These are phyloP conservation scores for Volvox carteri DNA, from an alignment of 163 green algal genomes.

Conservation along the genomic window DNA sequence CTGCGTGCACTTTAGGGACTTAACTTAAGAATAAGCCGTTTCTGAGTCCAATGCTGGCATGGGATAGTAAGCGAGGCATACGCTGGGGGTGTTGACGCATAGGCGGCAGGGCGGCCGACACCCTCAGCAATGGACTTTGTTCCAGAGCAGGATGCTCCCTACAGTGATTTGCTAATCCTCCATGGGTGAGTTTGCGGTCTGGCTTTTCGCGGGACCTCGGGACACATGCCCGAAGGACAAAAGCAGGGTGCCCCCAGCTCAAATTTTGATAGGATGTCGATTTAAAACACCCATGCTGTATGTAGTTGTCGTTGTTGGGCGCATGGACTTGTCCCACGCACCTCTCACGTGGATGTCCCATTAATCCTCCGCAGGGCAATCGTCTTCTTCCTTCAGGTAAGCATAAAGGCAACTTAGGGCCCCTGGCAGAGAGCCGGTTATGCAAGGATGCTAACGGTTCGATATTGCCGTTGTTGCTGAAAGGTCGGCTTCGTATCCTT, in stretches of 20 bases:
- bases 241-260: no score
- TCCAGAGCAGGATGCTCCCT: not conserved
- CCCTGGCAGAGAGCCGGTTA: not conserved
- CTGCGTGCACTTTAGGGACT: no score
- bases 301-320: not conserved
- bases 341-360: not conserved
- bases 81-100: not conserved
- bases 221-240: not conserved
- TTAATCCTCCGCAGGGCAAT: constrained; percentile 61
- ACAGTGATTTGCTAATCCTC: constrained; percentile 39
- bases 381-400: constrained; percentile 73
- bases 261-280: not conserved
- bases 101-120: not conserved
- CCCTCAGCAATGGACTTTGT: constrained; percentile 14
- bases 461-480: not conserved
- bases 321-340: not conserved
- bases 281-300: not conserved
- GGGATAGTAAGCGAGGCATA: not conserved
- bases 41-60: not conserved
- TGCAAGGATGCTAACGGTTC: not conserved
- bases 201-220: not conserved
- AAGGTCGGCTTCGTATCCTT: constrained; percentile 75
- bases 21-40: not conserved
- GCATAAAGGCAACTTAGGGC: not conserved
- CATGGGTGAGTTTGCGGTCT: constrained; percentile 27